Conservation (phyloP, 345 rosid genomes). For the Bruguiera gymnorhiza region DNA sequence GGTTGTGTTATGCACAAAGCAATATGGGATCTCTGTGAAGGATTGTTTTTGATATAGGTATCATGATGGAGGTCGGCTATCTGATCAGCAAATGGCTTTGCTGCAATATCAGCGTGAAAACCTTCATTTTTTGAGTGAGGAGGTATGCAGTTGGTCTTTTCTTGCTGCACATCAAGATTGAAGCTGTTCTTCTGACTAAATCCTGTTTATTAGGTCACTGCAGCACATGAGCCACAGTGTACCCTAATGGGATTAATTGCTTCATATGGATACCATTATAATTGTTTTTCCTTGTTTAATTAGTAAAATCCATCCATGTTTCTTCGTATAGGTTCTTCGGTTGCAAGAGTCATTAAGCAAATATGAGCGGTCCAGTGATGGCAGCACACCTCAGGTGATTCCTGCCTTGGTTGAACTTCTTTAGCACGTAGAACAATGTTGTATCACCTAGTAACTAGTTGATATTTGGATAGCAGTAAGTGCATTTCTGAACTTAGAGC, state of each 20-base stretch:
- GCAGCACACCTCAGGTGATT: constrained; percentile 83
- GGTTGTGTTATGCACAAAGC: neutral
- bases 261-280: constrained; percentile 4
- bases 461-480: neutral
- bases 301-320: neutral
- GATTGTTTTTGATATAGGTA: constrained; percentile 47
- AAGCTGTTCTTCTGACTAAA: neutral
- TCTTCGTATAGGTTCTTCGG: constrained; percentile 57
- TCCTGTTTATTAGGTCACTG: constrained; percentile 5
- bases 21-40: neutral
- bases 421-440: neutral
- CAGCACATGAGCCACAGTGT: neutral
- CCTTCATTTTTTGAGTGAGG: constrained; percentile 91
- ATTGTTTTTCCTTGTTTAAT: neutral
- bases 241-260: constrained; percentile 6
- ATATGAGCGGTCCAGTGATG: constrained; percentile 81
- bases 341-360: constrained; percentile 90
- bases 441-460: neutral
- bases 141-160: constrained; percentile 41
- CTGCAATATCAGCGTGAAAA: constrained; percentile 96
- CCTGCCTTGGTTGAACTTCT: neutral
- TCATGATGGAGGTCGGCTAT: constrained; percentile 82
- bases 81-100: constrained; percentile 96
- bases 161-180: neutral
- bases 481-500: neutral